Conservation (phyloP, 345 rosid genomes). For the Euphorbia tirucalli region DNA sequence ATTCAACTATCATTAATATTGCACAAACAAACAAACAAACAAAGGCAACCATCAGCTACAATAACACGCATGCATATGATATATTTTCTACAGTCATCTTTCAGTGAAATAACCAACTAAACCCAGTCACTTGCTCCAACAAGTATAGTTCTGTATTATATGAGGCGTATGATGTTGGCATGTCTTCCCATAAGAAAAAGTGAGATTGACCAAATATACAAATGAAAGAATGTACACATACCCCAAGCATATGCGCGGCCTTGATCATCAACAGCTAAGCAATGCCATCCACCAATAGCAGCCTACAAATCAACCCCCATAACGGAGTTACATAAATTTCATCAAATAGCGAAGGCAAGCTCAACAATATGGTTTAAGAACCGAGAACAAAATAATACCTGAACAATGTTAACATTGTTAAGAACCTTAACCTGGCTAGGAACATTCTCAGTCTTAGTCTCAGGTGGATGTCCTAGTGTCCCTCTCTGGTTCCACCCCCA, state of each 20-base stretch:
- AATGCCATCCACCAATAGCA: constrained; percentile 99
- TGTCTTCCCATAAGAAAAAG: neutral
- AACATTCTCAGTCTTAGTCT: constrained; percentile 78
- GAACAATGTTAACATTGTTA: constrained; percentile 69
- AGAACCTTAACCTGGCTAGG: constrained; percentile 57
- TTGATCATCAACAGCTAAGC: constrained; percentile 99
- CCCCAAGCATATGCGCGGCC: constrained; percentile 99
- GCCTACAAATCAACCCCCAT: constrained; percentile 50
- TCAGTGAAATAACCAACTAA: neutral
- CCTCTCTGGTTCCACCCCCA: constrained; percentile 99
- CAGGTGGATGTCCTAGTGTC: constrained; percentile 89
- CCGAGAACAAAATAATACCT: constrained; percentile 40
- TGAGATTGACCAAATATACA: neutral
- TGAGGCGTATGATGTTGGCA: neutral
- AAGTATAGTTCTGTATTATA: neutral
- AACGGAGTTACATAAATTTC: neutral
- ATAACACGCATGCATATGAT: neutral
- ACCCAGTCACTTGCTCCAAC: neutral
- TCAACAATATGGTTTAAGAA: neutral
- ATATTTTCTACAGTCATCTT: neutral
- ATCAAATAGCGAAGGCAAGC: neutral
- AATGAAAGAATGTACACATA: constrained; percentile 14
- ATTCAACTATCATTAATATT: constrained; percentile 3
- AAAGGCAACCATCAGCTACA: neutral
- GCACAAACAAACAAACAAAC: neutral